Evolutionary conservation across 108 stramenopile genomes (phyloP).

Genomic region (Pelagomonas calceolata): DNA sequence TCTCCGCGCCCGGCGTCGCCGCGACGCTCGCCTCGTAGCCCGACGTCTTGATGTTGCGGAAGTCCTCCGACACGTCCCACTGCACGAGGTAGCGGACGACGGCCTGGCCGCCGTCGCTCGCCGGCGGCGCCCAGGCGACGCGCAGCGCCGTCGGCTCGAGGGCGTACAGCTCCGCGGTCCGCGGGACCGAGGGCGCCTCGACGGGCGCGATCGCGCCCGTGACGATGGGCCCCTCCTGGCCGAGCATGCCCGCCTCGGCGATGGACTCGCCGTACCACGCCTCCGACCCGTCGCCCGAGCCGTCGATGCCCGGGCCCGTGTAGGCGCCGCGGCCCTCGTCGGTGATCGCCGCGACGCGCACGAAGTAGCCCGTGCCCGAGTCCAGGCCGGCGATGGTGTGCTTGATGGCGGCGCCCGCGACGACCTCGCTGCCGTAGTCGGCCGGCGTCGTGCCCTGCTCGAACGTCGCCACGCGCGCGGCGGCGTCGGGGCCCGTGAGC

Average conservation of each 20-base stretch:
- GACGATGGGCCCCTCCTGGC: background rate
- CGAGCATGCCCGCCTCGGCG: conserved; percentile 21
- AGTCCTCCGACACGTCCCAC: conserved; percentile 46
- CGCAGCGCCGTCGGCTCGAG: conserved; percentile 52
- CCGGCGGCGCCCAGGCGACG: conserved; percentile 49
- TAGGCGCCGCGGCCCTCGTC: conserved; percentile 47
- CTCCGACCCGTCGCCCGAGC: conserved; percentile 7
- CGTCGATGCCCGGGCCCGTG: conserved; percentile 40
- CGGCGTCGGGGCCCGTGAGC: conserved; percentile 56
- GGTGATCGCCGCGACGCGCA: conserved; percentile 43
- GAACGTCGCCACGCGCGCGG: conserved; percentile 44
- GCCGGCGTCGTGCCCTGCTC: conserved; percentile 39
- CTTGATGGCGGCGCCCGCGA: background rate
- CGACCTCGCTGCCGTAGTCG: conserved; percentile 21
- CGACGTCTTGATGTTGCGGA: conserved; percentile 25
- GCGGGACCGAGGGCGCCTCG: conserved; percentile 37
- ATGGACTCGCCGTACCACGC: conserved; percentile 48
- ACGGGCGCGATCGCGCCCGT: conserved; percentile 38
- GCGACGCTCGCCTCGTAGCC: conserved; percentile 20
- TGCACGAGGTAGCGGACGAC: conserved; percentile 54
- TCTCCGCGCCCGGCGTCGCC: background rate
- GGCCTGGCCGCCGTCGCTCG: conserved; percentile 46
- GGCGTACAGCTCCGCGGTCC: conserved; percentile 36
- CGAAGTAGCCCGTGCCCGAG: conserved; percentile 40
- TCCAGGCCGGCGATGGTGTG: conserved; percentile 26